These are phyloP conservation scores for Infundibulicybe gibba DNA, from an alignment of 768 basidiomycete genomes.

Conservation along the genomic window DNA sequence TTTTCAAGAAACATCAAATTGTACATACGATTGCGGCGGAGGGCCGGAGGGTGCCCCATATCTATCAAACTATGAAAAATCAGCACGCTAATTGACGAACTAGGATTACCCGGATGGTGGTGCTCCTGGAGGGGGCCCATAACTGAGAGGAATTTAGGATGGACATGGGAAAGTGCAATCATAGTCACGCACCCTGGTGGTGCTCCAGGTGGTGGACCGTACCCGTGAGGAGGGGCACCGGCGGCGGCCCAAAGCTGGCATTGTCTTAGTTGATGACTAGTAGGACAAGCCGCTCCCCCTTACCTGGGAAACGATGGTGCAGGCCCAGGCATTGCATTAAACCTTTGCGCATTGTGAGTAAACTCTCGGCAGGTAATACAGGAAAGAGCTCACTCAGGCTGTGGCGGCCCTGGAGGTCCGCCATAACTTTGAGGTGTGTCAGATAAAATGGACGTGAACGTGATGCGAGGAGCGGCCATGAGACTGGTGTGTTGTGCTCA, in stretches of 20 bases:
- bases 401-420: slow-evolving; percentile 14
- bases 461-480: not conserved
- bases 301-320: not conserved
- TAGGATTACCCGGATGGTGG: slow-evolving; percentile 15
- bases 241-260: slow-evolving; percentile 25
- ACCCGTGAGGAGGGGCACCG: slow-evolving; percentile 31
- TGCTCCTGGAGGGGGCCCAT: slow-evolving; percentile 19
- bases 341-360: no score
- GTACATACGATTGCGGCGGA: slow-evolving; percentile 1
- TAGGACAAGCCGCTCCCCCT: not conserved
- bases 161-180: not conserved
- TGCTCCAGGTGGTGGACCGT: slow-evolving; percentile 12
- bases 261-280: not conserved
- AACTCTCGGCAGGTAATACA: not conserved
- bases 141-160: slow-evolving; percentile 8
- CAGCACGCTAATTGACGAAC: not conserved
- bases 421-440: slow-evolving; percentile 15
- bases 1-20: no score
- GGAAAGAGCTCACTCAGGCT: slow-evolving; percentile 9
- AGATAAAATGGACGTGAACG: no score
- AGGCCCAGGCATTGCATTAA: not conserved
- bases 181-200: slow-evolving; percentile 13
- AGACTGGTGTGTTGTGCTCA: not conserved
- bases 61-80: slow-evolving; percentile 4
- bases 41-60: slow-evolving; percentile 15